Conservation (phyloP, 164 flowering plant species). For the Taxillus chinensis region DNA sequence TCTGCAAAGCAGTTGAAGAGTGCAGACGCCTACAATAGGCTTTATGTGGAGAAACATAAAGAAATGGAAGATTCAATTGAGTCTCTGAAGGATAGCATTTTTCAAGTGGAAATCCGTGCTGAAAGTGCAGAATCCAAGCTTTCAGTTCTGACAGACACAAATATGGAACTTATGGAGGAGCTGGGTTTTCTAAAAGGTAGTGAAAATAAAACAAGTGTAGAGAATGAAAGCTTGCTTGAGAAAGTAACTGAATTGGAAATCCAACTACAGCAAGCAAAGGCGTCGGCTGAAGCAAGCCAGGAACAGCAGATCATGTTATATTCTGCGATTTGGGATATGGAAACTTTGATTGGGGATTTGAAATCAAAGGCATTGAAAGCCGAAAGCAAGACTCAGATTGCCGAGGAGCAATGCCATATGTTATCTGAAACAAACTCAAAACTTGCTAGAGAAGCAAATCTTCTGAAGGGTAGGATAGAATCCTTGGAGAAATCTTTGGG, state of each 20-base stretch:
- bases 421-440: slow-evolving; percentile 1
- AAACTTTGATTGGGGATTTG: background rate
- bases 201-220: background rate
- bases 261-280: slow-evolving; percentile 3
- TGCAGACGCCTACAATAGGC: background rate
- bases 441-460: background rate
- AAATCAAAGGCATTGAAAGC: background rate
- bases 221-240: background rate
- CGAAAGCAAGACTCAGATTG: background rate
- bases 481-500: background rate
- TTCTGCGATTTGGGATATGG: slow-evolving; percentile 1
- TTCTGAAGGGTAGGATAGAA: background rate
- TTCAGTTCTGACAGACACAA: slow-evolving; percentile 1
- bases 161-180: background rate
- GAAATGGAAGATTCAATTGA: background rate
- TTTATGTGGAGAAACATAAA: background rate
- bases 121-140: background rate
- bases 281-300: background rate
- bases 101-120: background rate
- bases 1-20: background rate
- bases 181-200: slow-evolving; percentile 2
- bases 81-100: background rate
- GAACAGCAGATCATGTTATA: slow-evolving; percentile 3
- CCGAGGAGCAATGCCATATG: background rate
- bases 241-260: background rate